Conservation (phyloP, 495 filamentous ascomycete species). For the Aspergillus hancockii region DNA sequence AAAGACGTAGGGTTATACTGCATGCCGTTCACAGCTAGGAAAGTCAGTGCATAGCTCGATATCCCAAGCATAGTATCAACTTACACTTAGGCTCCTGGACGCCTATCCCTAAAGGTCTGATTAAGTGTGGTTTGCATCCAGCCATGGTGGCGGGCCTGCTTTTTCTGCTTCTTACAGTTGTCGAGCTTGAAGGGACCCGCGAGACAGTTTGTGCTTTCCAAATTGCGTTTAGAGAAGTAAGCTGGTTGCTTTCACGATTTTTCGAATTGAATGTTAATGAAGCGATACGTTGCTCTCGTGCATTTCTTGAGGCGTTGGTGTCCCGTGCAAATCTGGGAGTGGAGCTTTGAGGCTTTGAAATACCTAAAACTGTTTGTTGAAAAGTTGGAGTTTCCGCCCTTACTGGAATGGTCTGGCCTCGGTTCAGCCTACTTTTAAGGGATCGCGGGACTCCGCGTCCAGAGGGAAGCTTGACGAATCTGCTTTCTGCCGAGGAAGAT, state of each 20-base stretch:
- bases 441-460: slow-evolving; percentile 68
- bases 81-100: slow-evolving; percentile 67
- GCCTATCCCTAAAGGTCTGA: slow-evolving; percentile 66
- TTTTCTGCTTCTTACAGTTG: slow-evolving; percentile 54
- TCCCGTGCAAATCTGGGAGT: slow-evolving; percentile 90
- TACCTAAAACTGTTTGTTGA: slow-evolving; percentile 57
- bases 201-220: slow-evolving; percentile 75
- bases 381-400: slow-evolving; percentile 49
- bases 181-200: slow-evolving; percentile 44
- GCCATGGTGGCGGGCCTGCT: slow-evolving; percentile 50
- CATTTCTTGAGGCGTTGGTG: slow-evolving; percentile 85
- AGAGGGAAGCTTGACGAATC: slow-evolving; percentile 77
- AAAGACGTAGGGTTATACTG: slow-evolving; percentile 82
- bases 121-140: slow-evolving; percentile 67
- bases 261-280: slow-evolving; percentile 41
- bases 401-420: slow-evolving; percentile 44
- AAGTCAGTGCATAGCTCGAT: slow-evolving; percentile 14
- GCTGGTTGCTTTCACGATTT: slow-evolving; percentile 51
- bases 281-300: slow-evolving; percentile 79
- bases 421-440: slow-evolving; percentile 60
- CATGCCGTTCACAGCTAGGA: slow-evolving; percentile 86
- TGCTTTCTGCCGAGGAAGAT: slow-evolving; percentile 75
- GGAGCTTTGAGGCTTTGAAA: slow-evolving; percentile 47
- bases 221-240: slow-evolving; percentile 69
- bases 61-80: slow-evolving; percentile 29